A percentile compares a stretch with the other conserved stretches of the same genome.
phyloP scores from a whole-genome alignment of 768 basidiomycete genomes.

The Sistotremastrum niveocremeum region DNA sequence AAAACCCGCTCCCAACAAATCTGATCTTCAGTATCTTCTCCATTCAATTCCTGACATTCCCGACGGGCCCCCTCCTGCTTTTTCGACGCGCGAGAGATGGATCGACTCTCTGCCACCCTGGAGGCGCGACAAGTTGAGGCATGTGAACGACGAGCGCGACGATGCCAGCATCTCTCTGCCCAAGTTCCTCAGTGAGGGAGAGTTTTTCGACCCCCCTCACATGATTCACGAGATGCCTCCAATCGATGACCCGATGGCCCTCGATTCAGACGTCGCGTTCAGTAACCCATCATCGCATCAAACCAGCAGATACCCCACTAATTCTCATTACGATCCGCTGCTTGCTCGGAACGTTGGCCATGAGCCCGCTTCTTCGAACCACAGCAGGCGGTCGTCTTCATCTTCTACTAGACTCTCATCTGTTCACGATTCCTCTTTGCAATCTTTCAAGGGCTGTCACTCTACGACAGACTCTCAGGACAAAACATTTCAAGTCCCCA shows the following conservation, averaged over 20 bases:
- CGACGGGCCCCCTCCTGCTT: slow-evolving; percentile 47
- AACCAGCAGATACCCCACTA: not conserved
- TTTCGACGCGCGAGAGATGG: slow-evolving; percentile 61
- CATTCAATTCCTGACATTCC: slow-evolving; percentile 47
- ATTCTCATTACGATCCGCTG: not conserved
- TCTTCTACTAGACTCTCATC: not conserved
- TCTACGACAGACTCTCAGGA: slow-evolving; percentile 13
- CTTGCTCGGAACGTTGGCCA: not conserved
- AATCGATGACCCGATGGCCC: not conserved
- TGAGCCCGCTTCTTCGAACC: not conserved
- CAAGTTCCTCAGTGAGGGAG: not conserved
- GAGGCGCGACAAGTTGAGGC: slow-evolving; percentile 52
- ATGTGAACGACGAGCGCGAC: not conserved
- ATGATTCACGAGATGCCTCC: not conserved
- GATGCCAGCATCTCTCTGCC: not conserved
- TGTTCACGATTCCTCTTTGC: not conserved
- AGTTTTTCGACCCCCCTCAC: not conserved
- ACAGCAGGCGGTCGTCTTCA: not conserved
- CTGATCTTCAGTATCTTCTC: slow-evolving; percentile 35
- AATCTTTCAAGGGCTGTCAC: slow-evolving; percentile 9
- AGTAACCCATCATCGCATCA: not conserved
- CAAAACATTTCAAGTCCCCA: slow-evolving; percentile 11
- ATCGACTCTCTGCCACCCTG: slow-evolving; percentile 56
- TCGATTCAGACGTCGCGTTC: not conserved
- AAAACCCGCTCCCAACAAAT: slow-evolving; percentile 36